These are phyloP conservation scores for Zymoseptoria brevis DNA, from an alignment of 2,329 filamentous ascomycete species.

Conservation along the genomic window DNA sequence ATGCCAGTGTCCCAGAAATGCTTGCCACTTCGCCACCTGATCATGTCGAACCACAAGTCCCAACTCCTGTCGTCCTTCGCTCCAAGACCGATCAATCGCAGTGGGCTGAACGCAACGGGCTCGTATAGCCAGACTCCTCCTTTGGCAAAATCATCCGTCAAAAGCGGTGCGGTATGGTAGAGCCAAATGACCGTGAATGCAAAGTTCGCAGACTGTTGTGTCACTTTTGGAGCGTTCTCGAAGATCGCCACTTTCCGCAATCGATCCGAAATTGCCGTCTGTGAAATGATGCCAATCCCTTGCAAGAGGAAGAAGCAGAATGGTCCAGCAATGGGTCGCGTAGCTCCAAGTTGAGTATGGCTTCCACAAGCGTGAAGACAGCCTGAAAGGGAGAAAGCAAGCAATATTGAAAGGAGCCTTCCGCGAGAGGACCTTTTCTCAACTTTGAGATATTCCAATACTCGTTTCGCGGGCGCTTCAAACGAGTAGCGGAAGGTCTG, in stretches of 20 bases:
- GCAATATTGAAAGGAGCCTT: slow-evolving; percentile 34
- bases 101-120: slow-evolving; percentile 65
- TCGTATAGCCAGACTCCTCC: slow-evolving; percentile 74
- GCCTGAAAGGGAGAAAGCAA: slow-evolving; percentile 60
- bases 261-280: slow-evolving; percentile 39
- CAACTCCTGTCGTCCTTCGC: slow-evolving; percentile 54
- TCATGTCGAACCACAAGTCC: slow-evolving; percentile 53
- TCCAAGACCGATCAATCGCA: slow-evolving; percentile 61
- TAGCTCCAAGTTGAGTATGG: slow-evolving; percentile 56
- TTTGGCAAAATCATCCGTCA: slow-evolving; percentile 69
- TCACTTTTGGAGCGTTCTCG: slow-evolving; percentile 35
- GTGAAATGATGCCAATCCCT: slow-evolving; percentile 55
- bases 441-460: slow-evolving; percentile 31
- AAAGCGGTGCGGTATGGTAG: slow-evolving; percentile 52
- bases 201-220: slow-evolving; percentile 52
- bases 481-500: slow-evolving; percentile 76
- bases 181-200: slow-evolving; percentile 60
- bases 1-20: slow-evolving; percentile 58
- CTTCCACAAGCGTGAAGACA: slow-evolving; percentile 65
- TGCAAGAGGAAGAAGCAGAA: slow-evolving; percentile 67
- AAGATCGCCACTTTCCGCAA: slow-evolving; percentile 29
- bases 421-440: slow-evolving; percentile 30
- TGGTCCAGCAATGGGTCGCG: slow-evolving; percentile 44
- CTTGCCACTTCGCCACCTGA: slow-evolving; percentile 52
- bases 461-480: slow-evolving; percentile 48